A percentile compares a stretch with the other conserved stretches of the same genome.
Evolutionary conservation across 768 basidiomycete species (phyloP).

Genomic region (Dentipellis fragilis): DNA sequence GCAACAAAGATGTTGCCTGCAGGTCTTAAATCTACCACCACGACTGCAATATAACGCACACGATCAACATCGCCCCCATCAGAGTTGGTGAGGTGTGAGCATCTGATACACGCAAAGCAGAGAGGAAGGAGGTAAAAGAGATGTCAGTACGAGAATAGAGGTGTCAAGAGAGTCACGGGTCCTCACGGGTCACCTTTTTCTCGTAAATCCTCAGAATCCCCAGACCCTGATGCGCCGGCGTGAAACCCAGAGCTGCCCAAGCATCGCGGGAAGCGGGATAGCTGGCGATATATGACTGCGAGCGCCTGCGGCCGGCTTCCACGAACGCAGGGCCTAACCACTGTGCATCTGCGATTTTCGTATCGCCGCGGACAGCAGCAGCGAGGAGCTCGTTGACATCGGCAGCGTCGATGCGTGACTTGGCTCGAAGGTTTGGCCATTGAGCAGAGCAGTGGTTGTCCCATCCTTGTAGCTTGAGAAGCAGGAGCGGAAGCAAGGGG

Average conservation of each 20-base stretch:
- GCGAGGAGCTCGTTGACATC: conserved; percentile 33
- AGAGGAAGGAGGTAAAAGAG: too few species aligned
- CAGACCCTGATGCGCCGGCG: too few species aligned
- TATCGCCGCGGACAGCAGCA: conserved; percentile 16
- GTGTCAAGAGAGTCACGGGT: too few species aligned
- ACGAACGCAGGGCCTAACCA: neutral
- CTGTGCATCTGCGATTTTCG: neutral
- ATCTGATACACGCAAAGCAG: too few species aligned
- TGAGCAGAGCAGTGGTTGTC: conserved; percentile 19
- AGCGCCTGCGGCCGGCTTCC: neutral
- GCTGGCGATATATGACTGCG: neutral
- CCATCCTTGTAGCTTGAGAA: conserved; percentile 26
- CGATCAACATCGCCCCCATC: too few species aligned
- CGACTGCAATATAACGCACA: too few species aligned
- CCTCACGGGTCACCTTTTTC: too few species aligned
- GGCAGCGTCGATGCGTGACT: conserved; percentile 28
- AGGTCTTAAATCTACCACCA: too few species aligned
- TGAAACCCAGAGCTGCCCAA: neutral
- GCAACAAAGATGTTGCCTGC: too few species aligned
- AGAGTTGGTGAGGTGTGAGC: too few species aligned
- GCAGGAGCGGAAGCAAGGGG: conserved; percentile 21
- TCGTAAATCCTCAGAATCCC: too few species aligned
- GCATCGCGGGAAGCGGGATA: neutral
- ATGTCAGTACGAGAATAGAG: too few species aligned
- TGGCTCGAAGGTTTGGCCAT: conserved; percentile 24